Base-by-base conservation (phyloP, 345 rosid genomes). In the Melaleuca quinquenervia region DNA sequence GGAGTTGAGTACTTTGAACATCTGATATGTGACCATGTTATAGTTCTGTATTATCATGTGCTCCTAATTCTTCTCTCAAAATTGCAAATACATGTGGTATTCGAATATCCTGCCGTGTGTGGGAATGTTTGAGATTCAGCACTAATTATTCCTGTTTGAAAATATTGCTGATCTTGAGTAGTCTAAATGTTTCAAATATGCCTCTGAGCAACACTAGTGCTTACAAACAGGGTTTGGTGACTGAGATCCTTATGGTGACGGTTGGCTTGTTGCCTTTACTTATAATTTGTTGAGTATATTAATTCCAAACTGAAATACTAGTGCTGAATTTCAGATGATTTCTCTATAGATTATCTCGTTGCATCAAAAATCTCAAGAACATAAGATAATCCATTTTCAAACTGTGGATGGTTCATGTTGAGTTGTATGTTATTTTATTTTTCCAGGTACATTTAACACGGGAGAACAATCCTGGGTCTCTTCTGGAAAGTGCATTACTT, bases 401-500 rank as follows among this genome's bases (percentile, higher is more conserved):
- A 52, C 41, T 27, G 27, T 52, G 84, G 45, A 41, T 14, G 24
- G 11, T 51, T 82, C 8, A 52, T 82, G 60, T 52, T 50, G 84
- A 52, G 56, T 50, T 27, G 26, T 50, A 11, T 82, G 80, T 22
- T 54, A 41, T 85, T 36, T 82, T 76, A 21, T 27, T 85, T 88
- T 32, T 55, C 52, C 93, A 97, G 98, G 89, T 97, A 85, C 96
- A 91, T 90, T 85, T 93, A 83, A 92, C 88, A 84, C 94, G 91
- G 93, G 97, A 93, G 85, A 95, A 92, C 90, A 92, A 86, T 90
- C 89, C 93, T 64, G 95, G 95, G 87, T 89, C 98, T 86, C 91
- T 91, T 88, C 80, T 87, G 86, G 98, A 95, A 90, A 97, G 94
- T 22, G 90, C 91, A 86, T 90, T 96, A 90, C 96, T 97, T 87